Evolutionary conservation across 2,329 filamentous ascomycete genomes (phyloP).

Genomic region (Colletotrichum tabaci): DNA sequence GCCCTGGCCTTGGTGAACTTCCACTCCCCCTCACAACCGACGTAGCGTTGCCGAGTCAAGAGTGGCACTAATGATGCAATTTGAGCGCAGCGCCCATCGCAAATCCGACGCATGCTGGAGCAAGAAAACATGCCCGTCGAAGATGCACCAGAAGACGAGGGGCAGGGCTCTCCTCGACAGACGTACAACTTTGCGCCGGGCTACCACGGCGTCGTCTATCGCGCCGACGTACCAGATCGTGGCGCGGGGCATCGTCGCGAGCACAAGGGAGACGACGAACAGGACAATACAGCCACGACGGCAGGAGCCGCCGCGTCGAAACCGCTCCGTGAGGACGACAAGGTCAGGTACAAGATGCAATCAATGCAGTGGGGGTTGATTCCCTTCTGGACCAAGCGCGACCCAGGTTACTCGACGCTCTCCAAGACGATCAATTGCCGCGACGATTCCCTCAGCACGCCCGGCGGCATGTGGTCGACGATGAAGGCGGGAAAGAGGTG

Average conservation of each 20-base stretch:
- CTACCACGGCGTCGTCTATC: conserved; percentile 87
- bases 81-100: conserved; percentile 76
- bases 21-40: background rate
- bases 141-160: conserved; percentile 80
- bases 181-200: conserved; percentile 96
- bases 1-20: conserved; percentile 54
- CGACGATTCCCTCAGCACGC: conserved; percentile 84
- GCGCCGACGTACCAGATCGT: conserved; percentile 77
- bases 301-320: conserved; percentile 40
- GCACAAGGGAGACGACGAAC: conserved; percentile 38
- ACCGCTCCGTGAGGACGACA: conserved; percentile 45
- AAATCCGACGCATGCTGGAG: conserved; percentile 81
- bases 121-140: conserved; percentile 81
- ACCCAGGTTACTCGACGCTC: conserved; percentile 81
- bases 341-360: conserved; percentile 83
- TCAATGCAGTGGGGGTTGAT: conserved; percentile 97
- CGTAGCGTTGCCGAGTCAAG: conserved; percentile 7
- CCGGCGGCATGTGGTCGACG: conserved; percentile 88
- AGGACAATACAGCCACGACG: background rate
- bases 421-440: conserved; percentile 96
- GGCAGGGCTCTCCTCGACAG: conserved; percentile 72
- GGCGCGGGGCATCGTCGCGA: conserved; percentile 62
- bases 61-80: conserved; percentile 20
- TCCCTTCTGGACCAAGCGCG: conserved; percentile 92
- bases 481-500: conserved; percentile 95